Conservation (phyloP, 495 filamentous ascomycete genomes). For the Penicillium tannophilum region DNA sequence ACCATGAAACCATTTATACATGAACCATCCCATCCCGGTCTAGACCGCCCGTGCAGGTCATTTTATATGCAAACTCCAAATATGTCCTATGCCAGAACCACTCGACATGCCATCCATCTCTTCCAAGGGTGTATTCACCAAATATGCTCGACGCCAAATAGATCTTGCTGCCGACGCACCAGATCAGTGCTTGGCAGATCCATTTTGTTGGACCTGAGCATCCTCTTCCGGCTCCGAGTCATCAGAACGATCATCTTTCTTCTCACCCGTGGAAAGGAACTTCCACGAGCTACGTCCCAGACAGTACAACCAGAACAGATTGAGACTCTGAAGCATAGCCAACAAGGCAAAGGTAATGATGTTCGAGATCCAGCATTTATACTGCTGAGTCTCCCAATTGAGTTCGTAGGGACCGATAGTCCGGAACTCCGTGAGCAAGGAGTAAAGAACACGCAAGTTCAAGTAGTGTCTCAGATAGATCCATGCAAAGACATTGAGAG, state of each 20-base stretch:
- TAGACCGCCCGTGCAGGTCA: neutral
- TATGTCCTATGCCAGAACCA: too few species aligned
- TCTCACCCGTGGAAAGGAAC: slow-evolving; percentile 24
- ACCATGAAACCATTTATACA: neutral
- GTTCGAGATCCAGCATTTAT: slow-evolving; percentile 70
- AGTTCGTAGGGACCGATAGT: slow-evolving; percentile 80
- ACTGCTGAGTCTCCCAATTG: slow-evolving; percentile 73
- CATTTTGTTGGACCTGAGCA: neutral
- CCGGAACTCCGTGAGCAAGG: slow-evolving; percentile 75
- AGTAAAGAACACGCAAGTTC: slow-evolving; percentile 76
- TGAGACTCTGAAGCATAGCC: slow-evolving; percentile 68
- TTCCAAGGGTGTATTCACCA: neutral
- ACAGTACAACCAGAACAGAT: slow-evolving; percentile 78
- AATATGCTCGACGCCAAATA: neutral
- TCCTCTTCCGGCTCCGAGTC: slow-evolving; percentile 15
- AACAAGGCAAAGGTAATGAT: slow-evolving; percentile 65
- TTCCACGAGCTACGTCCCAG: slow-evolving; percentile 53
- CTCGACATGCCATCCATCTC: neutral
- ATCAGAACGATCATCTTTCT: slow-evolving; percentile 33
- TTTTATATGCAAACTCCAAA: too few species aligned
- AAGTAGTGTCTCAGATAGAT: slow-evolving; percentile 86
- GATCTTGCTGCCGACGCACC: neutral
- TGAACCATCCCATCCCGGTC: neutral
- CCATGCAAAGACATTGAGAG: slow-evolving; percentile 74
- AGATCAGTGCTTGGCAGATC: neutral